Evolutionary conservation across 108 stramenopile species (phyloP).

Genomic region (Nitzschia sp.): DNA sequence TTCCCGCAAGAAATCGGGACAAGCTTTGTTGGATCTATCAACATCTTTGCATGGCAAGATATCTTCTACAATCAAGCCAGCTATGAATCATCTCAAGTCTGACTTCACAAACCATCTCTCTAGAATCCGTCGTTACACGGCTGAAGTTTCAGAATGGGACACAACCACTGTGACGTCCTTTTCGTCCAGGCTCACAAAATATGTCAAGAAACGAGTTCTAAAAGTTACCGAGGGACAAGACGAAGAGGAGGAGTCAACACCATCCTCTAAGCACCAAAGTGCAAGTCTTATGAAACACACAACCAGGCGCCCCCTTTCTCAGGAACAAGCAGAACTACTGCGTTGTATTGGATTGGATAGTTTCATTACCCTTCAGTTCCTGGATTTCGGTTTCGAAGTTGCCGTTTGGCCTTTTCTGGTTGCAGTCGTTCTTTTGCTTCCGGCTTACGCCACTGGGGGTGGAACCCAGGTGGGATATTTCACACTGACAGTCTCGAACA

Average conservation of each 20-base stretch:
- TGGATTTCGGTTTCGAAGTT: constrained; percentile 55
- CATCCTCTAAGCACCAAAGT: background rate
- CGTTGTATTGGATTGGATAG: constrained; percentile 67
- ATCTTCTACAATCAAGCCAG: background rate
- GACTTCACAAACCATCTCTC: background rate
- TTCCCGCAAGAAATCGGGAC: too few relatives aligned
- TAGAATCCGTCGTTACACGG: background rate
- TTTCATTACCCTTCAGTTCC: constrained; percentile 59
- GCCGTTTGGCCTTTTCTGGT: constrained; percentile 59
- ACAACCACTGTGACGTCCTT: background rate
- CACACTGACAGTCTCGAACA: constrained; percentile 3
- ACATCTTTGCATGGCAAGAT: too few relatives aligned
- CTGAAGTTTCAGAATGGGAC: background rate
- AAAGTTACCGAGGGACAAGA: background rate
- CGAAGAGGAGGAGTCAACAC: background rate
- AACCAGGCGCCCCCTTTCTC: constrained; percentile 8
- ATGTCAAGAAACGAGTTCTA: background rate
- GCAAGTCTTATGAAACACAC: constrained; percentile 4
- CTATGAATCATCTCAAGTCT: background rate
- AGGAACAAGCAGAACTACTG: constrained; percentile 46
- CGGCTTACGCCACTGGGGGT: background rate
- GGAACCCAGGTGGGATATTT: background rate
- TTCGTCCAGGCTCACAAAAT: background rate
- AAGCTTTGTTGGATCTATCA: too few relatives aligned
- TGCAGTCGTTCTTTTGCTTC: constrained; percentile 33